A percentile compares a stretch with the other conserved stretches of the same genome.
phyloP scores from a whole-genome alignment of 441 rosid species.

The Capsella rubella region DNA sequence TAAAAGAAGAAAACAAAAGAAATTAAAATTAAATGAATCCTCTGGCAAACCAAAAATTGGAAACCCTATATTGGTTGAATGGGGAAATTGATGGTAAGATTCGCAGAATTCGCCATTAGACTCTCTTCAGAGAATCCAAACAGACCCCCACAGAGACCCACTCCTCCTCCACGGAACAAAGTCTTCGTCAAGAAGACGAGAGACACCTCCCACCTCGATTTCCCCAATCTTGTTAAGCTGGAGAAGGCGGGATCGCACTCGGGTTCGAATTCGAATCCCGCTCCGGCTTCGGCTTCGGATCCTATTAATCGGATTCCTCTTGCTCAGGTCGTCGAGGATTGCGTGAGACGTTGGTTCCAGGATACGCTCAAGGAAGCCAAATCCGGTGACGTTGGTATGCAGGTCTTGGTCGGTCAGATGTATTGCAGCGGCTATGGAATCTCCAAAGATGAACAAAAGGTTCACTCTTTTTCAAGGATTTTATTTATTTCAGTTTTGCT shows the following conservation, averaged over 20 bases:
- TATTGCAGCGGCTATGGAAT: slow-evolving; percentile 84
- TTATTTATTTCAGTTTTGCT: background rate
- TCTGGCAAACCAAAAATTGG: slow-evolving; percentile 23
- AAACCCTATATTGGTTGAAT: slow-evolving; percentile 46
- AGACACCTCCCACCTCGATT: slow-evolving; percentile 17
- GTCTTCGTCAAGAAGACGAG: slow-evolving; percentile 46
- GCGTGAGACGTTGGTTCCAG: slow-evolving; percentile 78
- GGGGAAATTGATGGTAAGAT: slow-evolving; percentile 61
- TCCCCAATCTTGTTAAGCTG: slow-evolving; percentile 44
- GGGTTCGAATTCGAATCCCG: slow-evolving; percentile 46
- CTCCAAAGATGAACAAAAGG: slow-evolving; percentile 76
- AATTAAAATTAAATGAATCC: background rate
- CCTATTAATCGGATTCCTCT: slow-evolving; percentile 54
- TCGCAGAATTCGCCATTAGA: slow-evolving; percentile 51
- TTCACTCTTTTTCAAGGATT: slow-evolving; percentile 11
- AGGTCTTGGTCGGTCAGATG: slow-evolving; percentile 92
- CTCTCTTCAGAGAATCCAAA: slow-evolving; percentile 52
- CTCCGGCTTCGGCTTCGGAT: slow-evolving; percentile 49
- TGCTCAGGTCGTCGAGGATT: slow-evolving; percentile 73
- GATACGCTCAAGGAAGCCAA: slow-evolving; percentile 81
- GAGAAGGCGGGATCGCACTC: slow-evolving; percentile 46
- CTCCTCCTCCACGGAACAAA: slow-evolving; percentile 28
- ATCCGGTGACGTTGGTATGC: slow-evolving; percentile 79
- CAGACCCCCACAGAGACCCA: slow-evolving; percentile 36
- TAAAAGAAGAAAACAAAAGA: background rate